Evolutionary conservation across 768 basidiomycete genomes (phyloP).

Genomic region (Phaeolepiota aurea): DNA sequence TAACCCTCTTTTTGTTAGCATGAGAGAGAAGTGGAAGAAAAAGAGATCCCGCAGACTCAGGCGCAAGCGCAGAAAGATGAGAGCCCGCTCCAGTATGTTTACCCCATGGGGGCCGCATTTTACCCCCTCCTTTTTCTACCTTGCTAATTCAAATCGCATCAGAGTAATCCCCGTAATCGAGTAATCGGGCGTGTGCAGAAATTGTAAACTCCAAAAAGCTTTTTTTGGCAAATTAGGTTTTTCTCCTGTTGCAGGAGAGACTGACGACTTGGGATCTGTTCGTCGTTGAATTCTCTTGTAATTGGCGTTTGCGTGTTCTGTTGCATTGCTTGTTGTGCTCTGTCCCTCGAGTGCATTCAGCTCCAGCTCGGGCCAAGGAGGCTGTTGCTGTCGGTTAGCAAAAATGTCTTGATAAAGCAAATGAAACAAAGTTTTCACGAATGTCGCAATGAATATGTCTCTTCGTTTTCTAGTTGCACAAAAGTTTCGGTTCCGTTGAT

Average conservation of each 20-base stretch:
- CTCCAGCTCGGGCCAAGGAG: slow-evolving; percentile 1
- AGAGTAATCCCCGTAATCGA: slow-evolving; percentile 16
- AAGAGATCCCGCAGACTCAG: slow-evolving; percentile 89
- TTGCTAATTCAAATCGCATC: not conserved
- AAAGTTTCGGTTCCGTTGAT: too few relatives aligned
- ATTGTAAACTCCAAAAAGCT: too few relatives aligned
- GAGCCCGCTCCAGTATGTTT: slow-evolving; percentile 84
- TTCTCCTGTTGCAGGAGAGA: too few relatives aligned
- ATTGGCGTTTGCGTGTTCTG: not conserved
- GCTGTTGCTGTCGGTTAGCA: not conserved
- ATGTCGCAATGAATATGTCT: too few relatives aligned
- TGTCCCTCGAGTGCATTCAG: not conserved
- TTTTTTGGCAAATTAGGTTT: not conserved
- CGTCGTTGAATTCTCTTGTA: too few relatives aligned
- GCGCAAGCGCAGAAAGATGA: slow-evolving; percentile 94
- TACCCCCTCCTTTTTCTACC: not conserved
- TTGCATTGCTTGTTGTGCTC: not conserved
- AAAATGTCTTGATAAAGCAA: too few relatives aligned
- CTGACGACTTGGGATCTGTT: too few relatives aligned
- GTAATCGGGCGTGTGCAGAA: slow-evolving; percentile 25
- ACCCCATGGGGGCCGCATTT: too few relatives aligned
- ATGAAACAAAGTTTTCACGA: too few relatives aligned
- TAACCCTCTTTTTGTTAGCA: slow-evolving; percentile 27
- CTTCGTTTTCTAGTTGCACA: too few relatives aligned
- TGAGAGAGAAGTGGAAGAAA: slow-evolving; percentile 98